Evolutionary conservation across 2,329 filamentous ascomycete species (phyloP), one percentile per base, ranked within the genome.

Genomic region (Sporothrix globosa): DNA sequence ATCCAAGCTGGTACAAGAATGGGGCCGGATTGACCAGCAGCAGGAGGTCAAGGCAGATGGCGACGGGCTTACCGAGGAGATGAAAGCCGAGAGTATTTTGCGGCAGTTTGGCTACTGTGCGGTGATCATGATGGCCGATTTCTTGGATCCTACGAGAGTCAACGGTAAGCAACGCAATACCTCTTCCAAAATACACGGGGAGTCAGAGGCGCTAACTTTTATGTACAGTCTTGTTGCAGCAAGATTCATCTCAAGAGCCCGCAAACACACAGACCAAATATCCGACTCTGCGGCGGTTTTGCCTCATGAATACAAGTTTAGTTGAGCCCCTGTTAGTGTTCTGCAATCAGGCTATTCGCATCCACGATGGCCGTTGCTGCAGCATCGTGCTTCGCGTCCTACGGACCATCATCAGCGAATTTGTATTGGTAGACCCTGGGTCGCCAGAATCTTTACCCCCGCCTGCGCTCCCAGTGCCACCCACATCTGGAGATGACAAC

Each of bases 1-100:
- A 77, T 83, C 85, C 53, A 98, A 98, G 81, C 92, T 98, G 73
- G 91, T 88, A 46, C 84, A 87, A 0, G 95, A 98, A 78, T 99
- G 96, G 96, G 88, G 90, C 72, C 88, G 88, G 74, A 88, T 97
- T 71, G 87, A 90, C 77, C 82, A 86, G 73, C 82, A 88, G 73
- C 86, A 91, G 74, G 83, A 82, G 24, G 82, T 88, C 14, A 86
- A 87, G 54, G 86, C 90, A 1, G 90, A 90, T 3, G 90, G 90
- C 24, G 92, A 94, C 69, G 92, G 92, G 72, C 82, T 99, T 68
- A 92, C 92, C 1, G 93, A 97, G 75, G 96, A 99, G 81, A 99
- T 99, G 96, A 97, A 97, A 80, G 90, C 92, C 7, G 96, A 99
- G 79, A 98, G 95, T 77, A 96, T 99, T 41, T 83, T 99, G 60